Percentiles rank a stretch among this genome's conserved stretches.
Evolutionary conservation across 2,329 filamentous ascomycete genomes (phyloP).

Genomic region (Fusarium sp.): DNA sequence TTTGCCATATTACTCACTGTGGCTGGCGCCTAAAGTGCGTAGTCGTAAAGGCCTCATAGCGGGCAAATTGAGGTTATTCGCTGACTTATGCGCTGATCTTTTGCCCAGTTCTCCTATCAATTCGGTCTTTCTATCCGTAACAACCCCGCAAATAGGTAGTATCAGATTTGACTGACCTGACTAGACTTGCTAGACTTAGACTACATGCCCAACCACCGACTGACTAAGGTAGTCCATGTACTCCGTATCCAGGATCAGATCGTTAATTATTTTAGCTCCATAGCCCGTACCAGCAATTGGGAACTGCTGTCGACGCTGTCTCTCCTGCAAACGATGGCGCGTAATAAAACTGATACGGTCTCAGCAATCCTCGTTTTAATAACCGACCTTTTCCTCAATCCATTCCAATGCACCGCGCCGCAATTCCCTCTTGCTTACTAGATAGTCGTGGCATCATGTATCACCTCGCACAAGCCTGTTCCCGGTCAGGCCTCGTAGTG

Average conservation of each 20-base stretch:
- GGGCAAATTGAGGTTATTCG: constrained; percentile 31
- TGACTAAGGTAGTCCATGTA: too few species aligned
- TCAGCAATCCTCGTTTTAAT: neutral
- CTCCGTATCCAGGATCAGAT: constrained; percentile 3
- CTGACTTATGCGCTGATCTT: constrained; percentile 14
- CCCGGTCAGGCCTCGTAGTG: neutral
- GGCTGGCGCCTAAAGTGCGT: constrained; percentile 4
- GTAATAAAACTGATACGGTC: neutral
- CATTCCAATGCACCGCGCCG: neutral
- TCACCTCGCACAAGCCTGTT: constrained; percentile 3
- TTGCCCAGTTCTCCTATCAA: constrained; percentile 21
- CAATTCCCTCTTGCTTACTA: neutral
- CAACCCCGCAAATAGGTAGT: constrained; percentile 23
- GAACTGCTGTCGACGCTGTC: neutral
- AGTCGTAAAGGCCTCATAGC: constrained; percentile 12
- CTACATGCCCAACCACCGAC: constrained; percentile 28
- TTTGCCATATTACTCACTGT: constrained; percentile 12
- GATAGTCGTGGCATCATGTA: constrained; percentile 9
- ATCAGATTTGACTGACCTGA: constrained; percentile 20
- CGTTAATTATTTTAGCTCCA: constrained; percentile 4
- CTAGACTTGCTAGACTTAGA: too few species aligned
- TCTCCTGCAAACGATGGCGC: neutral
- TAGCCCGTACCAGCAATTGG: neutral
- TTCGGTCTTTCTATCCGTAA: constrained; percentile 8
- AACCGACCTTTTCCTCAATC: neutral